These are phyloP conservation scores for Pleurotus platypus DNA, from an alignment of 768 basidiomycete genomes.

Conservation along the genomic window DNA sequence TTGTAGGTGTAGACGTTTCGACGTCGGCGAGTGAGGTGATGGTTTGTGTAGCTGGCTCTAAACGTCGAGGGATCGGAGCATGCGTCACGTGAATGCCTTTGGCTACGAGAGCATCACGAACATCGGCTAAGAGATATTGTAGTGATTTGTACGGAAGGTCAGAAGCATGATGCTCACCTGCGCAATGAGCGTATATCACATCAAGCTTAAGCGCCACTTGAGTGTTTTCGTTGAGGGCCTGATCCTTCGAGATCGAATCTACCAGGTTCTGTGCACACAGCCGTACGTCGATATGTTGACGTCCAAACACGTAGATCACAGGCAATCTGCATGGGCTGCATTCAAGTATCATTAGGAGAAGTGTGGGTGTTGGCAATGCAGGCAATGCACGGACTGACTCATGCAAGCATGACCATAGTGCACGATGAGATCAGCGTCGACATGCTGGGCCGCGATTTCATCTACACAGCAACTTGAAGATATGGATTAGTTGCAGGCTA, in stretches of 20 bases:
- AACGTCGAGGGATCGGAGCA: constrained; percentile 3
- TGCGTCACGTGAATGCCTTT: constrained; percentile 14
- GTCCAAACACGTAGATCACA: constrained; percentile 88
- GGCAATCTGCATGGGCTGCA: constrained; percentile 81
- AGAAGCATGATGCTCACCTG: constrained; percentile 38
- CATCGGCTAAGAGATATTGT: constrained; percentile 22
- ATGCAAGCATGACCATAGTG: constrained; percentile 98
- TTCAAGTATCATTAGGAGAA: constrained; percentile 3
- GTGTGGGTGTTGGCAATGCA: neutral
- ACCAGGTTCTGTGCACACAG: constrained; percentile 41
- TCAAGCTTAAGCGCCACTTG: constrained; percentile 64
- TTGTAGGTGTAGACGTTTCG: constrained; percentile 9
- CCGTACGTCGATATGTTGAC: constrained; percentile 56
- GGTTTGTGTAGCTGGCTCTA: neutral
- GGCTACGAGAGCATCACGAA: constrained; percentile 25
- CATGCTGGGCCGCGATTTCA: constrained; percentile 91
- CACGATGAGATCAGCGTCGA: constrained; percentile 86
- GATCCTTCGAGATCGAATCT: constrained; percentile 5
- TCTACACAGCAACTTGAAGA: constrained; percentile 89
- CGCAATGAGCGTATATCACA: constrained; percentile 68
- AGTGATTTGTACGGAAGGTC: neutral
- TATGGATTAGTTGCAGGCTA: neutral
- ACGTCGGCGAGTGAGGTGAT: neutral
- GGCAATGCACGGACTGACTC: constrained; percentile 62
- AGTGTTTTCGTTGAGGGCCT: neutral